Evolutionary conservation across 805 yeast genomes (phyloP).

Genomic region (Ogataea neopini): DNA sequence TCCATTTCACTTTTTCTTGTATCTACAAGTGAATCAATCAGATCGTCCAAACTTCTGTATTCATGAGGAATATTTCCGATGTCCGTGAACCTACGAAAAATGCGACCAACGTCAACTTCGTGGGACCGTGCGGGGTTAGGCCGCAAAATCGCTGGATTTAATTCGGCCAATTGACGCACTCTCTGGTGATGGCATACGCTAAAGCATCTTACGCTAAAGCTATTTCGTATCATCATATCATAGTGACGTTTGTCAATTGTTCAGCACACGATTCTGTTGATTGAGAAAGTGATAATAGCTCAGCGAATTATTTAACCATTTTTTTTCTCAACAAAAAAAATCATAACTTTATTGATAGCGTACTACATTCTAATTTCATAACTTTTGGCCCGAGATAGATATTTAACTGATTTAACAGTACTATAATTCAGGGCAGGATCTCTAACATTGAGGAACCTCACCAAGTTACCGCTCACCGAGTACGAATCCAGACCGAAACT

Average conservation of each 20-base stretch:
- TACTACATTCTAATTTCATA: conserved; percentile 72
- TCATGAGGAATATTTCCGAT: not conserved
- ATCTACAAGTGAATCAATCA: not conserved
- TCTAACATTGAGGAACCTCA: conserved; percentile 67
- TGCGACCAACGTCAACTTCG: not conserved
- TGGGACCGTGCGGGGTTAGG: not conserved
- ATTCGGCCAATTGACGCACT: not conserved
- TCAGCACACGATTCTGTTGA: not conserved
- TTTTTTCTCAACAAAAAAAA: not conserved
- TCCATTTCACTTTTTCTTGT: not conserved
- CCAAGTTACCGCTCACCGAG: conserved; percentile 73
- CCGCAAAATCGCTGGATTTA: not conserved
- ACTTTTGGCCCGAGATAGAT: conserved; percentile 71
- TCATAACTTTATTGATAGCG: conserved; percentile 5
- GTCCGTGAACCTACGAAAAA: not conserved
- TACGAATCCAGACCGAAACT: conserved; percentile 72
- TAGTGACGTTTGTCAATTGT: not conserved
- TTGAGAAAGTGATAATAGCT: too few species aligned
- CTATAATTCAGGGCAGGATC: conserved; percentile 55
- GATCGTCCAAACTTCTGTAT: not conserved
- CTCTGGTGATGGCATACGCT: not conserved
- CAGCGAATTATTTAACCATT: not conserved
- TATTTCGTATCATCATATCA: not conserved
- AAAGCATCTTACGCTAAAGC: not conserved
- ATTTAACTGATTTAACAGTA: conserved; percentile 87